These are phyloP conservation scores for Carallia brachiata DNA, from an alignment of 345 rosid species.

Conservation along the genomic window DNA sequence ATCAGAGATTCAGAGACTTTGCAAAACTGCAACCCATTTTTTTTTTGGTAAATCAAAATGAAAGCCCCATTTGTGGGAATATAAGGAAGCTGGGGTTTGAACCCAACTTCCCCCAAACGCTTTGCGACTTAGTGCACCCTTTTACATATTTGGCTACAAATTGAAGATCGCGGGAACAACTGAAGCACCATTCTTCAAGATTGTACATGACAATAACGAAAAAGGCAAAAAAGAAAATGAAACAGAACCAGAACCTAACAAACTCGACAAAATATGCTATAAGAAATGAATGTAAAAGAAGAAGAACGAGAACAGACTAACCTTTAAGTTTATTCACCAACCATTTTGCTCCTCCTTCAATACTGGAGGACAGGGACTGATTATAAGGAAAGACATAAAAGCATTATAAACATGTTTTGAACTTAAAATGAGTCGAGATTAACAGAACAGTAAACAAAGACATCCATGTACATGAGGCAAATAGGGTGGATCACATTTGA, in stretches of 20 bases:
- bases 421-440: neutral
- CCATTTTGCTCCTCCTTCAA: constrained; percentile 93
- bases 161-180: neutral
- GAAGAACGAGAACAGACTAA: constrained; percentile 13
- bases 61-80: neutral
- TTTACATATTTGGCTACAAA: neutral
- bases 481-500: too few relatives aligned
- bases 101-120: too few relatives aligned
- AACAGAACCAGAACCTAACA: neutral
- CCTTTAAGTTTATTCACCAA: constrained; percentile 94
- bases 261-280: neutral
- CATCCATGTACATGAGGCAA: too few relatives aligned
- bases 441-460: neutral
- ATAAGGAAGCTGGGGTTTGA: too few relatives aligned
- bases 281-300: constrained; percentile 2
- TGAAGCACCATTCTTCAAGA: neutral
- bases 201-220: neutral
- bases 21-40: too few relatives aligned
- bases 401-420: neutral
- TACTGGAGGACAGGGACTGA: constrained; percentile 77
- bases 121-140: too few relatives aligned
- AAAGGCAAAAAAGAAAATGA: neutral
- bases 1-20: neutral
- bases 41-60: neutral
- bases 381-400: constrained; percentile 6